Conservation (phyloP, 2,329 filamentous ascomycete species). For the Ascochyta lentis region DNA sequence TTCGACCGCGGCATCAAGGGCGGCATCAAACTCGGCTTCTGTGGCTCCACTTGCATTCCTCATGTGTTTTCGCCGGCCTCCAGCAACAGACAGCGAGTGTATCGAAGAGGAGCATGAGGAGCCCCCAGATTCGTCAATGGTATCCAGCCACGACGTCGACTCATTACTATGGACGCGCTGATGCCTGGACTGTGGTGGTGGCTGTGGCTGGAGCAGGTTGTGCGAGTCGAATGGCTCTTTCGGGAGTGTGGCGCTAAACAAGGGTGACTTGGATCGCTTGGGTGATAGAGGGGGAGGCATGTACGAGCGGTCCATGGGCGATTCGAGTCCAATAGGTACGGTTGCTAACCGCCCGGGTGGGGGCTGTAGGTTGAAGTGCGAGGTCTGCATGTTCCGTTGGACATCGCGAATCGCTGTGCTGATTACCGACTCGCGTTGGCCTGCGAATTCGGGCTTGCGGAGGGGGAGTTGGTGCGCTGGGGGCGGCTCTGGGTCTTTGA, state of each 20-base stretch:
- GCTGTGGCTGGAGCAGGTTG: constrained; percentile 31
- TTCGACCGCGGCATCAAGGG: constrained; percentile 92
- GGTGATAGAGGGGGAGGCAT: constrained; percentile 77
- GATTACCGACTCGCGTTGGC: constrained; percentile 48
- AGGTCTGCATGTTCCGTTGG: constrained; percentile 41
- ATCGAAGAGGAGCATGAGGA: constrained; percentile 77
- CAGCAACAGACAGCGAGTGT: constrained; percentile 78
- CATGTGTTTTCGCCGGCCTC: constrained; percentile 73
- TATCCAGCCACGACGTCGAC: constrained; percentile 91
- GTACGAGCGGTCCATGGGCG: constrained; percentile 64
- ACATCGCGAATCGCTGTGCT: constrained; percentile 52
- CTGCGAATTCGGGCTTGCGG: constrained; percentile 35
- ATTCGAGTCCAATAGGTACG: constrained; percentile 45
- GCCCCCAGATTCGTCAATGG: constrained; percentile 86
- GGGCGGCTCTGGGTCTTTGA: constrained; percentile 28
- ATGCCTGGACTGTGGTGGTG: constrained; percentile 29
- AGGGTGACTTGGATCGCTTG: constrained; percentile 60
- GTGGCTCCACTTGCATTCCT: constrained; percentile 73
- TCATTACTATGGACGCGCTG: constrained; percentile 72
- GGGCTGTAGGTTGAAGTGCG: constrained; percentile 45
- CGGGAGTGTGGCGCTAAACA: constrained; percentile 29
- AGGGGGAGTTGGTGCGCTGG: constrained; percentile 40
- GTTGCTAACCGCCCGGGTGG: constrained; percentile 39
- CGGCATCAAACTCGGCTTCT: constrained; percentile 91
- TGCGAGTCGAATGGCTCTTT: constrained; percentile 29